Evolutionary conservation across 495 filamentous ascomycete species (phyloP), one percentile per base, ranked within the genome.

Genomic region (Apiosordaria backusii): DNA sequence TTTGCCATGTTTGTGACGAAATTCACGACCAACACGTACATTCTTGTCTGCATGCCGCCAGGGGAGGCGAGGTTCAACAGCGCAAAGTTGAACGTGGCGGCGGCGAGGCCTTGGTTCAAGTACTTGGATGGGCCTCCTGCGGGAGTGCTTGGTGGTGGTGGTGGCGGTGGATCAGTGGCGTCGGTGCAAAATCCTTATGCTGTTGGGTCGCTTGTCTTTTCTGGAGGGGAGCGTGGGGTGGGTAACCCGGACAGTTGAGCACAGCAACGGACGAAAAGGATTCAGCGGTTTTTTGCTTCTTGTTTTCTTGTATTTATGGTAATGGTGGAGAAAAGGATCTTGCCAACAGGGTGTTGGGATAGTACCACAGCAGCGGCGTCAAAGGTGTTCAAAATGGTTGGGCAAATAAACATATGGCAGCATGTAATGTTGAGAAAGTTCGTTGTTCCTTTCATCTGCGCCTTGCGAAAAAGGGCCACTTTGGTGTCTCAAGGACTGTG

Each of bases 21-120:
- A 63, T 89, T 99, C 71, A 99, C 95, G 0, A 92, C 93, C 50
- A 99, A 99, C 72, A 98, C 95, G 10, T 98, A 97, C 72, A 89
- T 98, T 60, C 89, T 96, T 64, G 89, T 94, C 0, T 90, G 94
- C 21, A 86, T 97, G 68, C 93, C 93, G 0, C 92, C 92, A 0
- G 91, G 92, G 15, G 93, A 96, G 71, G 89, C 90, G 5, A 85
- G 91, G 40, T 93, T 94, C 74, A 97, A 97, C 67, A 89, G 89
- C 65, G 93, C 93, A 21, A 85, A 92, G 75, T 77, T 97, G 70
- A 98, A 98, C 72, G 92, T 93, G 68, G 87, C 89, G 72, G 86
- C 95, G 50, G 96, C 93, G 4, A 81, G 91, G 40, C 85, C 89
- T 69, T 90, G 90, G 66, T 97, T 99, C 76, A 88, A 77, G 71